Evolutionary conservation across 768 basidiomycete genomes (phyloP), one percentile per base, ranked within the genome.

Genomic region (Boletales sp.): DNA sequence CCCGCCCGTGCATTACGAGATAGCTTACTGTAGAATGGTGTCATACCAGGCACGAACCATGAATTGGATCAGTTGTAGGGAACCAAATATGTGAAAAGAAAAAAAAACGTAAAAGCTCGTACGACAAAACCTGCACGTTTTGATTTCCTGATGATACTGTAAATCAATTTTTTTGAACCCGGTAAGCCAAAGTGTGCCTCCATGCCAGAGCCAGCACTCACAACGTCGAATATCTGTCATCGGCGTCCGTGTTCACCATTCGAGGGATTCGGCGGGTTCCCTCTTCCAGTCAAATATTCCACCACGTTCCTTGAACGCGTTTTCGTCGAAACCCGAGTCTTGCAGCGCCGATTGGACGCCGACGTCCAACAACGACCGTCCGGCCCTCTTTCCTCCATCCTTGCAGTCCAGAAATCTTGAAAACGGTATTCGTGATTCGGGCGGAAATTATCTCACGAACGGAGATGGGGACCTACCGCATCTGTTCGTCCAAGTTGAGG

Each of bases 271-370:
- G 3, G 29, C 47, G 5, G 8, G 13, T 8, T 55, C 55, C 48
- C 59, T 55, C 43, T 55, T 69, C 72, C 73, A 74, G 30, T 70
- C 69, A 37, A 71, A 72, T 12, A 69, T 45, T 1, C 72, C 71
- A 10, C 69, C 71, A 17, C 67, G 59, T 14, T 59, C 53, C 6
- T 63, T 9, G 49, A 73, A 72, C 24, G 59, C 56, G 17, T 58
- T 36, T 8, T 68, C 57, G 36, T 73, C 62, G 41, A 69, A 71
- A 2, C 73, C 67, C 2, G 72, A 64, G 35, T 69, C 69, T 31
- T 60, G 55, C 12, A 74, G 48, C 2, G 70, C 68, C 14, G 47
- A 49, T 35, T 59, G 54, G 19, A 70, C 69, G 3, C 72, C 70
- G 4, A 72, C 69, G 31, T 70, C 47, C 36, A 74, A 58, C 39